phyloP scores from a whole-genome alignment of 495 filamentous ascomycete species.

The Aspergillus hancockii region DNA sequence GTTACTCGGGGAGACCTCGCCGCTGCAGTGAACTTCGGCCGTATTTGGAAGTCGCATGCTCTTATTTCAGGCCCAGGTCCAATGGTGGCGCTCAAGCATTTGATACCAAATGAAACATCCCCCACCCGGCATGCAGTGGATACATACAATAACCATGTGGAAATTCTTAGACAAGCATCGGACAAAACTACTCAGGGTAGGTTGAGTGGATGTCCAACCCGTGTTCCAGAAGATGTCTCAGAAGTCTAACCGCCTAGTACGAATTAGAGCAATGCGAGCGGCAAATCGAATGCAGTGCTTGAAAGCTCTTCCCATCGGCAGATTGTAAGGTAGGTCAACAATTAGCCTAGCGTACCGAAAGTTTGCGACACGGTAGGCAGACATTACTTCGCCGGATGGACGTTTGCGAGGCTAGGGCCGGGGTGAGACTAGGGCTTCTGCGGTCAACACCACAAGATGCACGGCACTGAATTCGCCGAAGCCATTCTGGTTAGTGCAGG shows the following conservation, averaged over 20 bases:
- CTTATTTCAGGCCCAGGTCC: too few species aligned
- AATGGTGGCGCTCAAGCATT: too few species aligned
- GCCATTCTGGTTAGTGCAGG: background rate
- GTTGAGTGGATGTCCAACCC: too few species aligned
- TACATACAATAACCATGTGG: slow-evolving; percentile 64
- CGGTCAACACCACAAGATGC: background rate
- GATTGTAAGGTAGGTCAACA: too few species aligned
- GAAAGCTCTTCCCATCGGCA: background rate
- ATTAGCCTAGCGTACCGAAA: too few species aligned
- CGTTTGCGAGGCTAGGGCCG: background rate
- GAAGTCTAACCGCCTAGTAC: background rate
- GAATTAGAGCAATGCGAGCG: too few species aligned
- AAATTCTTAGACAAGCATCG: slow-evolving; percentile 24
- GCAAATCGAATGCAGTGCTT: background rate
- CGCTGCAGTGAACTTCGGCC: too few species aligned
- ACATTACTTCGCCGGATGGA: background rate
- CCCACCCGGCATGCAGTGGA: slow-evolving; percentile 33
- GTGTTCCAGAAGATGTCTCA: background rate
- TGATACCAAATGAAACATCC: too few species aligned
- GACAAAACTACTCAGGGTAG: too few species aligned
- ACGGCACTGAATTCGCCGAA: background rate
- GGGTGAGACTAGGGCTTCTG: background rate
- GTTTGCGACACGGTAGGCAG: background rate
- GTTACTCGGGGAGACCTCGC: too few species aligned
- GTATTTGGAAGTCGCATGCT: too few species aligned